Conservation (phyloP, 768 basidiomycete genomes). For the Tubosaeta sp. region DNA sequence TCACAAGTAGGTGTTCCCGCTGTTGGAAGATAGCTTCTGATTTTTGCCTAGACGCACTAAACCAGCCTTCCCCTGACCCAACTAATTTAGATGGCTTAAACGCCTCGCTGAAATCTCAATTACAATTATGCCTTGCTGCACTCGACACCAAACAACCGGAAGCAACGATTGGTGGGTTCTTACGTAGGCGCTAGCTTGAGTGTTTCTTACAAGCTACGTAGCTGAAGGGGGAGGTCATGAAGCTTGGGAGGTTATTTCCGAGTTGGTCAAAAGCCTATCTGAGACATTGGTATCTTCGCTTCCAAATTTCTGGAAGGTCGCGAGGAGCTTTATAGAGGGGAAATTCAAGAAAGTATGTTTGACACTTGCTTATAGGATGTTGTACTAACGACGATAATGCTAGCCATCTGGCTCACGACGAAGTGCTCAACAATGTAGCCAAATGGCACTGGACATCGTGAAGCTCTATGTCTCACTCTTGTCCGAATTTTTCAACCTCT, state of each 20-base stretch:
- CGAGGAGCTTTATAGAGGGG: constrained; percentile 87
- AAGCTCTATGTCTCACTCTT: constrained; percentile 80
- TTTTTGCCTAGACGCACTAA: constrained; percentile 39
- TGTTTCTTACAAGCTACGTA: constrained; percentile 24
- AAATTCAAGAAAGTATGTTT: constrained; percentile 78
- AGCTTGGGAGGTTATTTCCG: constrained; percentile 75
- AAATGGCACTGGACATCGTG: constrained; percentile 85
- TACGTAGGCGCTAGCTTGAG: background rate
- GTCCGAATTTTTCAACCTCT: constrained; percentile 82
- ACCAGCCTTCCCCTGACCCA: constrained; percentile 36
- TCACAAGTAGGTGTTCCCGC: constrained; percentile 40
- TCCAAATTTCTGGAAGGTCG: constrained; percentile 92
- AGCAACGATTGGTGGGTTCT: constrained; percentile 47
- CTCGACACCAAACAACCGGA: constrained; percentile 66
- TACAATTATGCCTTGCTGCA: constrained; percentile 56
- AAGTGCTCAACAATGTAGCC: constrained; percentile 76
- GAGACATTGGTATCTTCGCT: constrained; percentile 81
- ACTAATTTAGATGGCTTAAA: constrained; percentile 37
- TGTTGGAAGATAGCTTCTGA: constrained; percentile 4
- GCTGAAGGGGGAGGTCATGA: constrained; percentile 70
- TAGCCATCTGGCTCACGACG: constrained; percentile 53
- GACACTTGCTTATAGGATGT: background rate
- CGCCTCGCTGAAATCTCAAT: constrained; percentile 46
- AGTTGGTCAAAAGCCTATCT: constrained; percentile 81
- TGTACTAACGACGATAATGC: constrained; percentile 6